A percentile compares a stretch with the other conserved stretches of the same genome.
phyloP scores from a whole-genome alignment of 257 asterid genomes.

The Nicotiana attenuata region DNA sequence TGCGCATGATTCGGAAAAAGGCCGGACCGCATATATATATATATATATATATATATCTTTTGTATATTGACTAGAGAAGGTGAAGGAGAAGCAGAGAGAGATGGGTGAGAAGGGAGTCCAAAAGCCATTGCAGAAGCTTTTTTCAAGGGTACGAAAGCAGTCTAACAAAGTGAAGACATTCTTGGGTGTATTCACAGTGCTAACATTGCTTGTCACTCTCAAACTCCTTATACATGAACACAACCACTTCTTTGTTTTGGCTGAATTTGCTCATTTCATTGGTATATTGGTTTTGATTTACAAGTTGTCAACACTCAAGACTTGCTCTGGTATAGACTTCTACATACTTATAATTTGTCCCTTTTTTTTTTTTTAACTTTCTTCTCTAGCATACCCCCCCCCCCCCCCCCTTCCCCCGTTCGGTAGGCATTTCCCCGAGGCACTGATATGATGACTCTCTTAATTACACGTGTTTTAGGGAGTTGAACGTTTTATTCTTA shows the following conservation, averaged over 20 bases:
- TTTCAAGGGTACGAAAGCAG: constrained; percentile 65
- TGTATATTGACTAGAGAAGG: background rate
- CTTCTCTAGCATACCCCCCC: too few species aligned
- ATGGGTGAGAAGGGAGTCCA: constrained; percentile 67
- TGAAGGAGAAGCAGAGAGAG: background rate
- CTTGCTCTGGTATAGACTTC: constrained; percentile 60
- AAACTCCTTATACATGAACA: constrained; percentile 41
- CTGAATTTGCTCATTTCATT: constrained; percentile 54
- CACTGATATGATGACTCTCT: too few species aligned
- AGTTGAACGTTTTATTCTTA: too few species aligned
- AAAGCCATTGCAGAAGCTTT: constrained; percentile 50
- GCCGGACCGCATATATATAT: too few species aligned
- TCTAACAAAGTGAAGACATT: constrained; percentile 59
- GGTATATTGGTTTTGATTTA: constrained; percentile 68
- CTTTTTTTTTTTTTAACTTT: too few species aligned
- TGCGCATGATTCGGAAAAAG: too few species aligned
- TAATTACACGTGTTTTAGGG: too few species aligned
- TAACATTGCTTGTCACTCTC: constrained; percentile 54
- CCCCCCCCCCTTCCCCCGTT: too few species aligned
- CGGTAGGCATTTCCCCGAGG: too few species aligned
- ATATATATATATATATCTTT: too few species aligned
- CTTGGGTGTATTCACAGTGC: constrained; percentile 33
- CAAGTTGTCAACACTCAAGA: constrained; percentile 60
- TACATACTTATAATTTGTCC: background rate
- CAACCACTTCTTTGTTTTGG: constrained; percentile 51